Conservation (phyloP, 495 filamentous ascomycete species). For the Jackrogersella minutella region DNA sequence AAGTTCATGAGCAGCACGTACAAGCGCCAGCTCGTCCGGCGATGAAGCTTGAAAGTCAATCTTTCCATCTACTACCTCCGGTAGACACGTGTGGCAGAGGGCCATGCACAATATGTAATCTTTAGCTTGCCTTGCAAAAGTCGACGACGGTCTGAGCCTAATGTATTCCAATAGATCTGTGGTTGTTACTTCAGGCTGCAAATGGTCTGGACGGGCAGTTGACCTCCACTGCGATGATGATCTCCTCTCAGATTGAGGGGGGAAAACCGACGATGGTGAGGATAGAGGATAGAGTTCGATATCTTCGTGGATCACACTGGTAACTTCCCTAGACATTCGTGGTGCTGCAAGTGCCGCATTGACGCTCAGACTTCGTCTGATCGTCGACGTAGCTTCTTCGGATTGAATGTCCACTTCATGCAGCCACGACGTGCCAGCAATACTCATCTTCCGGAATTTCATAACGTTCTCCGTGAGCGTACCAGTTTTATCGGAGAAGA, state of each 20-base stretch:
- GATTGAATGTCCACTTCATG: slow-evolving; percentile 75
- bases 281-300: slow-evolving; percentile 41
- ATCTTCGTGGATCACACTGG: slow-evolving; percentile 42
- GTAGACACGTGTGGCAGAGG: slow-evolving; percentile 89
- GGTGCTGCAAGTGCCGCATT: slow-evolving; percentile 14
- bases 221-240: slow-evolving; percentile 51
- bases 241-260: slow-evolving; percentile 36
- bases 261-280: slow-evolving; percentile 27
- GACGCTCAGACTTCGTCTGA: slow-evolving; percentile 1
- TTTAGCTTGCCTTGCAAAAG: slow-evolving; percentile 82
- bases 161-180: slow-evolving; percentile 78
- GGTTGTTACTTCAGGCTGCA: slow-evolving; percentile 68
- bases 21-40: slow-evolving; percentile 87
- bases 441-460: slow-evolving; percentile 88
- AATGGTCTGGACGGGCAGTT: slow-evolving; percentile 48
- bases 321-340: slow-evolving; percentile 34
- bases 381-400: slow-evolving; percentile 47
- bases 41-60: slow-evolving; percentile 84
- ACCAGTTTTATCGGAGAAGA: slow-evolving; percentile 95
- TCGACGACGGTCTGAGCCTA: slow-evolving; percentile 72
- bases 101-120: slow-evolving; percentile 85
- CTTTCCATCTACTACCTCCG: slow-evolving; percentile 70
- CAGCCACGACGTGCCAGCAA: slow-evolving; percentile 85
- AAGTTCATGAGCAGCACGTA: slow-evolving; percentile 81
- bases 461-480: slow-evolving; percentile 93